These are phyloP conservation scores for Neonectria faginata DNA, from an alignment of 2,329 filamentous ascomycete genomes.

Conservation along the genomic window DNA sequence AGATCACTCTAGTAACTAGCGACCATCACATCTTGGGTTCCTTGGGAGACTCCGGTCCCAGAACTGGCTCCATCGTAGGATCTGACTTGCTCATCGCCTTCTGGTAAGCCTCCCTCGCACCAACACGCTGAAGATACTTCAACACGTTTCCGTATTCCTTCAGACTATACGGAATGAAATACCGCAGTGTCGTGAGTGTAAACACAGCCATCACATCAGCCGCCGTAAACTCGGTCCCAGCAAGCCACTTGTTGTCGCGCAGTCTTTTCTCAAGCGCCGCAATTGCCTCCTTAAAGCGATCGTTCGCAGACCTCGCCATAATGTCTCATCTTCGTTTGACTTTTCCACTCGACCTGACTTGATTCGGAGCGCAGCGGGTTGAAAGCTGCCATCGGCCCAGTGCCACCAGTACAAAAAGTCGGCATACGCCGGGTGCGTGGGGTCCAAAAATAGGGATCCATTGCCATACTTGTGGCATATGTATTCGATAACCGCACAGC, in stretches of 20 bases:
- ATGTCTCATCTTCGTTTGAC: constrained; percentile 43
- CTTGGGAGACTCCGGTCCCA: constrained; percentile 42
- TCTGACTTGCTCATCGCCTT: constrained; percentile 63
- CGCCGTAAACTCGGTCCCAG: constrained; percentile 70
- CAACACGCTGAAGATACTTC: constrained; percentile 58
- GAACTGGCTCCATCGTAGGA: constrained; percentile 54
- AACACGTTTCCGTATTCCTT: constrained; percentile 57
- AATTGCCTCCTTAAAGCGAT: constrained; percentile 54
- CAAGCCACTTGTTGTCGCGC: constrained; percentile 63
- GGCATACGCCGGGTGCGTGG: constrained; percentile 62
- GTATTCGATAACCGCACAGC: constrained; percentile 71
- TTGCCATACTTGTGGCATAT: constrained; percentile 65
- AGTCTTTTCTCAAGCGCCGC: constrained; percentile 65
- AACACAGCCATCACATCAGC: constrained; percentile 75
- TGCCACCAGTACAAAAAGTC: constrained; percentile 76
- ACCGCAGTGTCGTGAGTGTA: constrained; percentile 70
- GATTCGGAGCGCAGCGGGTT: constrained; percentile 52
- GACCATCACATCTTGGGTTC: no score
- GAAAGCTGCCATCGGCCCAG: constrained; percentile 62
- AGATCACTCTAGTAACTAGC: no score
- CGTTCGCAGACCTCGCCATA: constrained; percentile 45
- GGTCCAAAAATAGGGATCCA: constrained; percentile 60
- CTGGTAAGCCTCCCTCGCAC: constrained; percentile 58
- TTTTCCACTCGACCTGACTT: constrained; percentile 4
- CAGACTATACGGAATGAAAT: constrained; percentile 60